Percentiles rank a stretch among this genome's conserved stretches.
Evolutionary conservation across 148 eudicot species (phyloP).

Genomic region (Rhododendron mucronatum): DNA sequence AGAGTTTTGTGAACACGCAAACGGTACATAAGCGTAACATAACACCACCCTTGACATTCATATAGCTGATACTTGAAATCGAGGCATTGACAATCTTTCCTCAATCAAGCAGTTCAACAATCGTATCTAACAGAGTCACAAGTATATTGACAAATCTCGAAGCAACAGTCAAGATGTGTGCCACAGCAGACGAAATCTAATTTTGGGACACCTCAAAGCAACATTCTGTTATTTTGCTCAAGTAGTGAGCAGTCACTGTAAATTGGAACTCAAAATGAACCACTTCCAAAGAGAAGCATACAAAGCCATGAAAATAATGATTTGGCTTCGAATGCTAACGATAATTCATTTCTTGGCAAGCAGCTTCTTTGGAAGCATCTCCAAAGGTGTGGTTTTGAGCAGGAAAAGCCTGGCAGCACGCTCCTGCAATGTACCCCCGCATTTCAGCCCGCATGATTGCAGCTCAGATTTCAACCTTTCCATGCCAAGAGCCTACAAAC

Average conservation of each 20-base stretch:
- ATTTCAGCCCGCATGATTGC: conserved; percentile 74
- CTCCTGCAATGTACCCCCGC: conserved; percentile 94
- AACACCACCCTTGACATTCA: background rate
- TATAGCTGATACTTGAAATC: background rate
- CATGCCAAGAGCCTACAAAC: conserved; percentile 73
- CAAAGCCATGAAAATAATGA: background rate
- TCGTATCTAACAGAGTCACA: background rate
- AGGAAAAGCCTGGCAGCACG: conserved; percentile 95
- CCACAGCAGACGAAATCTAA: background rate
- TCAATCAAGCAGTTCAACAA: background rate
- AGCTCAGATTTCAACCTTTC: conserved; percentile 81
- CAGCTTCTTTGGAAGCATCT: conserved; percentile 89
- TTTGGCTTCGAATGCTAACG: background rate
- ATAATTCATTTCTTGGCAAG: conserved; percentile 78
- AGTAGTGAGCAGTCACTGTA: background rate
- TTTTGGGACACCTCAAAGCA: background rate
- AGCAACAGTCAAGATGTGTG: background rate
- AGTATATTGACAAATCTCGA: background rate
- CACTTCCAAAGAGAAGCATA: background rate
- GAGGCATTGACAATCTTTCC: background rate
- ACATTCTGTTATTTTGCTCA: background rate
- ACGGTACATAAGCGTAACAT: background rate
- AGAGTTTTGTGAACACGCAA: background rate
- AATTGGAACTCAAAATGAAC: background rate
- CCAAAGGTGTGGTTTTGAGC: conserved; percentile 83